Conservation (phyloP, 2,329 filamentous ascomycete species). For the Escovopsis weberi region DNA sequence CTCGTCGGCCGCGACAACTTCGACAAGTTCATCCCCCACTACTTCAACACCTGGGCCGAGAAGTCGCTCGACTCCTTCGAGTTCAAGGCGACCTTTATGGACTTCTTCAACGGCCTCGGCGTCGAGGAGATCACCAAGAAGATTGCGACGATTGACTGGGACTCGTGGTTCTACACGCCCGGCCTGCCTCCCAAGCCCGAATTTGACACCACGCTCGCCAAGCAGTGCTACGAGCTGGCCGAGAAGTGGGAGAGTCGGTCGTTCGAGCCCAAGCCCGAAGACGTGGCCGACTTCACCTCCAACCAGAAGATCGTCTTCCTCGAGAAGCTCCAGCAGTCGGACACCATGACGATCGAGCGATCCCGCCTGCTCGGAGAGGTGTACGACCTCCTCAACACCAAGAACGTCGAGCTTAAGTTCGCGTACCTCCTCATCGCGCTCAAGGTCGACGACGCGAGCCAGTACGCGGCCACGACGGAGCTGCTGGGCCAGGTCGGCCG, state of each 20-base stretch:
- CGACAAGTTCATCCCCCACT: slow-evolving; percentile 90
- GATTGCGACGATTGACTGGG: slow-evolving; percentile 70
- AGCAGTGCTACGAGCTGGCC: slow-evolving; percentile 70
- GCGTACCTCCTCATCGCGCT: slow-evolving; percentile 72
- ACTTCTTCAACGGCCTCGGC: slow-evolving; percentile 58
- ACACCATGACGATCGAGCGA: slow-evolving; percentile 47
- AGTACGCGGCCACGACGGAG: slow-evolving; percentile 57
- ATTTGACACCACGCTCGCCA: slow-evolving; percentile 79
- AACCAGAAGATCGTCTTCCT: slow-evolving; percentile 91
- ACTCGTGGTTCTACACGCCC: slow-evolving; percentile 74
- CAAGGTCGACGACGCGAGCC: slow-evolving; percentile 51
- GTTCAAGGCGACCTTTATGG: slow-evolving; percentile 76
- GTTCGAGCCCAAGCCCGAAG: slow-evolving; percentile 50
- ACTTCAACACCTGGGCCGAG: slow-evolving; percentile 72
- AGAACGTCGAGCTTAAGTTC: slow-evolving; percentile 75
- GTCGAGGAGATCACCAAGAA: slow-evolving; percentile 51
- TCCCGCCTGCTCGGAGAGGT: slow-evolving; percentile 57
- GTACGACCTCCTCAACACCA: slow-evolving; percentile 59
- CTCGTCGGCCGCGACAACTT: slow-evolving; percentile 75
- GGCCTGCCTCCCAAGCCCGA: slow-evolving; percentile 81
- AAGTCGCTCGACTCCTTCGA: slow-evolving; percentile 89
- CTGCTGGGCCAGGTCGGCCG: slow-evolving; percentile 71
- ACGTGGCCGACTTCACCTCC: slow-evolving; percentile 61
- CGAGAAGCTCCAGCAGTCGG: slow-evolving; percentile 54
- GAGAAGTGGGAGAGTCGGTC: slow-evolving; percentile 60